Percentiles rank a stretch among this genome's conserved stretches.
Evolutionary conservation across 257 asterid species (phyloP).

Genomic region (Gardenia jasminoides): DNA sequence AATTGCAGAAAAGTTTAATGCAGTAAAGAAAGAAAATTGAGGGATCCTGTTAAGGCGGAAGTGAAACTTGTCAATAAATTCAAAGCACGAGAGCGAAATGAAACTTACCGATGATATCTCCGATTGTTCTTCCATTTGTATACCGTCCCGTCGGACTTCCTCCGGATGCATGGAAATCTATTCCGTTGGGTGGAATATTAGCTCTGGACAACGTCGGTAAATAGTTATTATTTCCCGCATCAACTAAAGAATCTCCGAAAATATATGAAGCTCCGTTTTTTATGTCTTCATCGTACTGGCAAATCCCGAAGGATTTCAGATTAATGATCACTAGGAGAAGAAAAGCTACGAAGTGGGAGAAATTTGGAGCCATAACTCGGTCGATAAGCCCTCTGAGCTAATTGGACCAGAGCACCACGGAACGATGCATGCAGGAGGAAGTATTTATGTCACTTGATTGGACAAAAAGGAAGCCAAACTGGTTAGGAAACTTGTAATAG

Average conservation of each 20-base stretch:
- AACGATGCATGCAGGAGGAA: not conserved
- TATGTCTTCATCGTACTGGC: conserved; percentile 41
- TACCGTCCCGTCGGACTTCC: conserved; percentile 87
- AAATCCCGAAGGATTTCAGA: conserved; percentile 20
- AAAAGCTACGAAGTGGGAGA: conserved; percentile 20
- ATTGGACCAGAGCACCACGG: not conserved
- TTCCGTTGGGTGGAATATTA: conserved; percentile 67
- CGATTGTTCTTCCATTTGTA: conserved; percentile 91
- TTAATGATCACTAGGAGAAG: conserved; percentile 27
- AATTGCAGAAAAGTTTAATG: not conserved
- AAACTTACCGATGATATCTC: conserved; percentile 72
- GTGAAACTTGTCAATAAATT: not conserved
- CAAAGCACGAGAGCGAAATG: not conserved
- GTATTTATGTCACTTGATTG: conserved; percentile 22
- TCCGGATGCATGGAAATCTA: conserved; percentile 76
- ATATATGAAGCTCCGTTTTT: conserved; percentile 65
- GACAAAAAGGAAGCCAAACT: not conserved
- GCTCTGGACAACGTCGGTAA: conserved; percentile 73
- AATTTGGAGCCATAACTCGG: conserved; percentile 37
- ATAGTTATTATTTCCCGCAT: conserved; percentile 91
- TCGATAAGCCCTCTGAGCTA: not conserved
- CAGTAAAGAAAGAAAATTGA: not conserved
- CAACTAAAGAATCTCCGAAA: conserved; percentile 90
- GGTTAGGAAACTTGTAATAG: conserved; percentile 42
- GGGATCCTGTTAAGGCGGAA: not conserved